These are phyloP conservation scores for Macrocystidia cucumis DNA, from an alignment of 1,284 basidiomycete genomes.

Conservation along the genomic window DNA sequence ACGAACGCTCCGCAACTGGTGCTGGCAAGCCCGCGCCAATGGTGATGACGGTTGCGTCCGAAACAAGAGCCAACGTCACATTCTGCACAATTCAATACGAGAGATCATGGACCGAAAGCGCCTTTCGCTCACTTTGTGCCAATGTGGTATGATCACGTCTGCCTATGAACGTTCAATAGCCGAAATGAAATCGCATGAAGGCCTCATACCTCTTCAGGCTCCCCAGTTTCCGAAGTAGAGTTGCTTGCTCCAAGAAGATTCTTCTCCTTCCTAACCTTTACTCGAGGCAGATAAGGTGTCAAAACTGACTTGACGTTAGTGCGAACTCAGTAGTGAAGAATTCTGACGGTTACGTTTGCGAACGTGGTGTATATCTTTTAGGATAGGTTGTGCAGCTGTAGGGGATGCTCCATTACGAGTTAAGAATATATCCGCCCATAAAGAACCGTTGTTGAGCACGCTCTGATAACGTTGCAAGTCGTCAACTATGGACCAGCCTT, in stretches of 20 bases:
- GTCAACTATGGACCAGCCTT: too few species aligned
- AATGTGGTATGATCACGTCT: conserved; percentile 72
- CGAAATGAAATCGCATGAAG: not conserved
- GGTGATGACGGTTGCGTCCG: conserved; percentile 55
- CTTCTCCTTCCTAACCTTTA: conserved; percentile 75
- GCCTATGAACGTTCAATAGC: conserved; percentile 24
- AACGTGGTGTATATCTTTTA: conserved; percentile 60
- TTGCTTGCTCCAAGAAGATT: conserved; percentile 55
- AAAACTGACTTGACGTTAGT: conserved; percentile 46
- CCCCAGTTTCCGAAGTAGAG: conserved; percentile 32
- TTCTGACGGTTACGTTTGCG: conserved; percentile 55
- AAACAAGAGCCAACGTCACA: conserved; percentile 81
- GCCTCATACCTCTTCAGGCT: conserved; percentile 35
- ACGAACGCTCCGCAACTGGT: conserved; percentile 56
- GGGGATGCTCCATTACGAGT: conserved; percentile 59
- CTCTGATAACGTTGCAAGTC: conserved; percentile 35
- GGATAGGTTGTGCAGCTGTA: conserved; percentile 45
- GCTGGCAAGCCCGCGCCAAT: conserved; percentile 56
- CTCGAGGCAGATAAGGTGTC: conserved; percentile 73
- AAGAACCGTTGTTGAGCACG: conserved; percentile 73
- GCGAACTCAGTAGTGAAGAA: conserved; percentile 5
- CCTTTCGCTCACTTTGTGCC: conserved; percentile 55
- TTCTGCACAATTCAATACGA: conserved; percentile 41
- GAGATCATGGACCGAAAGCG: not conserved
- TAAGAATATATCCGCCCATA: conserved; percentile 86